phyloP scores from a whole-genome alignment of 169 alveolate genomes.

The Cryptosporidium viatorum region DNA sequence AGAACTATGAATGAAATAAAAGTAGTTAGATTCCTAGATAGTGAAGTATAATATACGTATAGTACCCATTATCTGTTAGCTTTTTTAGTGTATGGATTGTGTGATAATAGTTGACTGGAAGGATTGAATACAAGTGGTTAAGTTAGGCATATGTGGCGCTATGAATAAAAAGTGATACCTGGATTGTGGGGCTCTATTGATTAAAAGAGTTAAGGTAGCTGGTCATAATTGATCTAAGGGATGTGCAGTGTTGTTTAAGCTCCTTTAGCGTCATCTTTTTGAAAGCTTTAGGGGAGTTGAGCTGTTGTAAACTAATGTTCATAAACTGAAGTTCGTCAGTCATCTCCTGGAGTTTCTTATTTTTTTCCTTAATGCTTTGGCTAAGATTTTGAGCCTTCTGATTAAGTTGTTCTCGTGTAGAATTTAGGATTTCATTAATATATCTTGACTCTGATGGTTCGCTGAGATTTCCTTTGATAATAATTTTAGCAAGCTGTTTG shows the following conservation, averaged over 20 bases:
- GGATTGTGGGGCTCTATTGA: neutral
- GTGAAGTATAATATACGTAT: no score
- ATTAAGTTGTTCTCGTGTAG: constrained; percentile 45
- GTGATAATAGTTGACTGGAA: neutral
- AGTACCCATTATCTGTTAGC: neutral
- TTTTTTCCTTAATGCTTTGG: constrained; percentile 61
- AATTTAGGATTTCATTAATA: constrained; percentile 27
- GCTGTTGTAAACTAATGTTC: constrained; percentile 41
- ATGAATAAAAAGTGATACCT: neutral
- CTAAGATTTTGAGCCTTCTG: constrained; percentile 26
- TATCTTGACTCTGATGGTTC: constrained; percentile 8
- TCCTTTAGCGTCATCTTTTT: constrained; percentile 55
- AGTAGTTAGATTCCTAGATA: neutral
- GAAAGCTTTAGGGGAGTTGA: constrained; percentile 23
- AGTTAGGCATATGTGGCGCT: neutral
- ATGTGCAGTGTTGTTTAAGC: constrained; percentile 37
- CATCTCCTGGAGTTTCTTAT: constrained; percentile 32
- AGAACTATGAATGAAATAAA: no score
- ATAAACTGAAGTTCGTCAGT: constrained; percentile 50
- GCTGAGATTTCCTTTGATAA: constrained; percentile 8
- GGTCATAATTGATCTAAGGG: constrained; percentile 46
- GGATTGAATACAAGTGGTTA: neutral
- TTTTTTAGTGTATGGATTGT: neutral
- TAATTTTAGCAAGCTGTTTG: constrained; percentile 33
- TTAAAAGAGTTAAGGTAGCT: constrained; percentile 14